Evolutionary conservation across 1,139 yeast genomes (phyloP), one percentile per base, ranked within the genome.

Genomic region (Ashbya aceris): DNA sequence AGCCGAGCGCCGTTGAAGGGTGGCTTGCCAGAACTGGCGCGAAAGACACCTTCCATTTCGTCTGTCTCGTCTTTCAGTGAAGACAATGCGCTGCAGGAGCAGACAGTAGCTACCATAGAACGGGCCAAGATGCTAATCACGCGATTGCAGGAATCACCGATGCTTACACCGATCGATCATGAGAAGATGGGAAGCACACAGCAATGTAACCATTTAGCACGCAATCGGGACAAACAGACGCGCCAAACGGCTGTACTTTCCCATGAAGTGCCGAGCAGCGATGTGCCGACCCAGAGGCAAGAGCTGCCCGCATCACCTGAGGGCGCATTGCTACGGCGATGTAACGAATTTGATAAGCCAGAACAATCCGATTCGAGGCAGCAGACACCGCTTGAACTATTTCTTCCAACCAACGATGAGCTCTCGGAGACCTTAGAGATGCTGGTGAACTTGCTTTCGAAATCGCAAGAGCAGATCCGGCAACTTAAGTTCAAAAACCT

Each of bases 401-500:
- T 8, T 17, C 9, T 33, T 7, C 13, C 39, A 14, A n/a, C 45
- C 8, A 39, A 34, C 33, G 45, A 32, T 27, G 45, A 45, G 17
- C 29, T 47, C 20, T n/a, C 31, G 23, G 36, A 32, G 10, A 46
- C 49, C 4, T 32, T 53, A 11, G 38, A 40, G 10, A 42, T 47
- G 7, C 30, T 55, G 27, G 35, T 52, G 5, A 39, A 39, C 2
- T 45, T 49, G 14, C 40, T 56, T 28, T 39, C 48, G 12, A 41
- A 45, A 13, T 45, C 50, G 11, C 43, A 45, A n/a, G 51, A 53
- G 30, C 53, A 56, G 37, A 46, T 51, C 13, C 57, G 56, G 32
- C 60, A 59, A 37, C 43, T 57, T 23, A 63, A 66, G 45, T 60
- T 70, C 40, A 71, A 68, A 51, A 66, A 64, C 49, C 58, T 66